These are phyloP conservation scores for Wilhelminamyces savonicus DNA, from an alignment of 805 yeast genomes.

Conservation along the genomic window DNA sequence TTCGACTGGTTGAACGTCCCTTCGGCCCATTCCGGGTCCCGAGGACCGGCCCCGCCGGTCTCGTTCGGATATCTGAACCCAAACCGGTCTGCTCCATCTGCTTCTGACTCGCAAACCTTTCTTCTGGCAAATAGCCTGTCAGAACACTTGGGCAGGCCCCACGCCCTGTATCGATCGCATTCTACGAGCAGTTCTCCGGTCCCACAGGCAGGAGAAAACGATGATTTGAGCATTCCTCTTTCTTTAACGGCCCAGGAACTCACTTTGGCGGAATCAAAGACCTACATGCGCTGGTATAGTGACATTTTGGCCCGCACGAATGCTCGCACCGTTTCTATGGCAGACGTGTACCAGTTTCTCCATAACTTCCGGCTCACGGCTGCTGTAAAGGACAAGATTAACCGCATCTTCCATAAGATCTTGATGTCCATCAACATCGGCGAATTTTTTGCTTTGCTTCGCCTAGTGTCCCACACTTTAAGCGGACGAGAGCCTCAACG, in stretches of 20 bases:
- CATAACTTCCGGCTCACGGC: conserved; percentile 65
- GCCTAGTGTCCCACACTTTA: conserved; percentile 72
- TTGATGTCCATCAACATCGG: conserved; percentile 69
- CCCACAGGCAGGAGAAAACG: conserved; percentile 9
- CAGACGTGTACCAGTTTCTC: conserved; percentile 75
- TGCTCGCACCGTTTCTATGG: conserved; percentile 57
- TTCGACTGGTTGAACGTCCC: conserved; percentile 48
- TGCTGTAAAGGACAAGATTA: conserved; percentile 44
- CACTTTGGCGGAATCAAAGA: conserved; percentile 69
- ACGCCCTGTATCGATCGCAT: neutral
- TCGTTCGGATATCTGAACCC: conserved; percentile 30
- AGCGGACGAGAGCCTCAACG: conserved; percentile 49
- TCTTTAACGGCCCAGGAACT: conserved; percentile 64
- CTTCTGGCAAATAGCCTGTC: neutral
- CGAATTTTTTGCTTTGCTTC: conserved; percentile 80
- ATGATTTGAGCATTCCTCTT: conserved; percentile 47
- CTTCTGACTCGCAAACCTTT: conserved; percentile 1
- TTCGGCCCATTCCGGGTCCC: conserved; percentile 6
- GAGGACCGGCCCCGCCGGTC: conserved; percentile 42
- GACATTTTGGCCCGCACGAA: conserved; percentile 71
- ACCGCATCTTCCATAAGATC: conserved; percentile 44
- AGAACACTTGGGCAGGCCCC: neutral
- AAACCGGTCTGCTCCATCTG: conserved; percentile 1
- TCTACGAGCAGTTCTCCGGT: conserved; percentile 1
- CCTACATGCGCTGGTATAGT: conserved; percentile 92